Evolutionary conservation across 176 grass and related monocot species (phyloP), one percentile per base, ranked within the genome.

Genomic region (Oryza brachyantha): DNA sequence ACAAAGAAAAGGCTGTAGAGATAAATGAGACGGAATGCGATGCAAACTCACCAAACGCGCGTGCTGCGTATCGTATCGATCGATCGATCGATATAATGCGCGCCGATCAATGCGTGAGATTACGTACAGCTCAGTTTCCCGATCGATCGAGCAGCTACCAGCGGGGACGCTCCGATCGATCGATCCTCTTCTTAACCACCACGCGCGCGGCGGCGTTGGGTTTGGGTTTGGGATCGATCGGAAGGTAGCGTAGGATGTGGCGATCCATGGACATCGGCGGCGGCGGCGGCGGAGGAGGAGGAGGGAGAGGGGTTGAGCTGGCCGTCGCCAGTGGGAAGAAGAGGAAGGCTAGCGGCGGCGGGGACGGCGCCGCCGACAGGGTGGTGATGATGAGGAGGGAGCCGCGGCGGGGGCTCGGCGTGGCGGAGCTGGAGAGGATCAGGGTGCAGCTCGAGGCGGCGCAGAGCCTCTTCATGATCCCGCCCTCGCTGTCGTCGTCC

Each of bases 381-480:
- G 42, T 13, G 42, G 42, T 13, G 4, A 17, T 68, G 70, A 46
- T 41, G 70, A 72, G 75, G 29, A 46, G 86, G 82, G 82, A 89
- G 66, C 78, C 90, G 62, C 79, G 87, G 63, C 78, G 84, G 22
- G 70, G 76, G 19, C 11, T 86, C 42, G 90, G 69, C 11, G 74
- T 88, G 66, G 83, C 57, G 37, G 84, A 73, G 46, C 88, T 89
- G 22, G 89, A 78, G 62, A 68, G 66, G 34, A 91, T 85, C 63
- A 81, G 88, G 68, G 68, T 59, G 75, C 78, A 81, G 48, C 57
- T 86, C 11, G 86, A 87, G 68, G 59, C 76, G 80, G 86, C 75
- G 48, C 74, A 79, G 67, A 36, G 19, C n/a, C 61, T 76, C 86
- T 88, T 83, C 80, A 19, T 75, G 58, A 72, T 59, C 45, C 46